Evolutionary conservation across 2,329 filamentous ascomycete species (phyloP), one percentile per base, ranked within the genome.

Genomic region (Fusarium chaquense): DNA sequence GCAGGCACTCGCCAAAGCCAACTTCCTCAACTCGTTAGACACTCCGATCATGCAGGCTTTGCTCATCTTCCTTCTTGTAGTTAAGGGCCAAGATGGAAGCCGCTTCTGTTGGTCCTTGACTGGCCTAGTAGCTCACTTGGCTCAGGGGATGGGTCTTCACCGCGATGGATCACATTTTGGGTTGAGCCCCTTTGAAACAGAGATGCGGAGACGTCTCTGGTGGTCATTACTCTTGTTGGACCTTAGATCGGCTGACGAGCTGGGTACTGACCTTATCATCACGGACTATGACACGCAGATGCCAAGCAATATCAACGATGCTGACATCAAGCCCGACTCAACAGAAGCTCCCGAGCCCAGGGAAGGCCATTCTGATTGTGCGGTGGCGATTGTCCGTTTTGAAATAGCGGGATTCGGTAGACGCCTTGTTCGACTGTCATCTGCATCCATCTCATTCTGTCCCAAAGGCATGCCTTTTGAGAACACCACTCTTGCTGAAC

Each of bases 21-120:
- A 85, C 53, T 87, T 90, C 41, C 78, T 91, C 8, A 84, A 85
- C 43, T 85, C 86, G 0, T 84, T 85, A 0, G 87, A 90, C 52
- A 71, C 89, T 2, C 80, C 83, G 11, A 83, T 89, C 4, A 75
- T 91, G 16, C 87, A 90, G 73, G 87, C 88, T 0, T 84, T 89
- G 28, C 80, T 84, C 3, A 78, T 90, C 2, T 90, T 88, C 69
- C 79, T 90, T 5, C 76, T 81, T 2, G 77, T 87, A 26, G 81
- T 86, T 1, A 79, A 83, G 26, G 78, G 80, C 6, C 77, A 83
- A 46, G 83, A 85, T 62, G 81, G 82, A 50, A 83, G 85, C 8
- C 83, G 87, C 10, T 87, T 87, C 3, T 84, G 86, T 62, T 90
- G 88, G 88, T 85, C 87, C 13, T 78, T 90, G 66, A 87, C 86